Base-by-base conservation (phyloP, 129 eudicot species). In the Lactuca sativa region DNA sequence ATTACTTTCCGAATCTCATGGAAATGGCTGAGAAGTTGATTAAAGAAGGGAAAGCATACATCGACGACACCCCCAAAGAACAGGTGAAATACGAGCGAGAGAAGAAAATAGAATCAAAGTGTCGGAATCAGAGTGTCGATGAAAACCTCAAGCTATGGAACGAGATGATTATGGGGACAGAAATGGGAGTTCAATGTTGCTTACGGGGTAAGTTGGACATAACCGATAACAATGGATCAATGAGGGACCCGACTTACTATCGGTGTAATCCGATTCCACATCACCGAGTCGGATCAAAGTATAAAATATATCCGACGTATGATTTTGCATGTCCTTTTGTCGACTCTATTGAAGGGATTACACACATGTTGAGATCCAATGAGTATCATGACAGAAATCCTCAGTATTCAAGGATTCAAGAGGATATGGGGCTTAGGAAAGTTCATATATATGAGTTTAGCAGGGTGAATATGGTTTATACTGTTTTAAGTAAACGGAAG, bases 351-450 rank as follows among this genome's bases (percentile, higher is more conserved):
- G 97, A 91, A 78, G 96, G 92, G 14, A 84, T 91, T 66, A 88
- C 97, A 9, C 97, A 91, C 68, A 96, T 96, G 12, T 90, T 91
- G 49, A 75, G 97, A 25, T 84, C 97, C n/a, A 88, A 93, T 62
- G 97, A 91, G 76, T 91, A 91, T 73, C 97, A 91, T 84, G 97
- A 91, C 56, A 87, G 97, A 6, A 91, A 91, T 76, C 96, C 90
- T 56, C 97, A 91, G 61, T 91, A 91, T 80, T 78, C 75, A 60
- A 66, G 89, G 79, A 91, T 91, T 70, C 97, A 91, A 71, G 78
- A 61, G 52, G 96, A 91, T 75, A 91, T 88, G 97, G 97, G 93
- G 15, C 71, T 91, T 9, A 76, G 82, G 44, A 85, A 80, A 79
- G 97, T 91, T 67, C 87, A 85, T 60, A 62, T 91, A 40, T 91